Evolutionary conservation across 2,329 filamentous ascomycete species (phyloP), one percentile per base, ranked within the genome.

Genomic region (Xylariaceae sp.): DNA sequence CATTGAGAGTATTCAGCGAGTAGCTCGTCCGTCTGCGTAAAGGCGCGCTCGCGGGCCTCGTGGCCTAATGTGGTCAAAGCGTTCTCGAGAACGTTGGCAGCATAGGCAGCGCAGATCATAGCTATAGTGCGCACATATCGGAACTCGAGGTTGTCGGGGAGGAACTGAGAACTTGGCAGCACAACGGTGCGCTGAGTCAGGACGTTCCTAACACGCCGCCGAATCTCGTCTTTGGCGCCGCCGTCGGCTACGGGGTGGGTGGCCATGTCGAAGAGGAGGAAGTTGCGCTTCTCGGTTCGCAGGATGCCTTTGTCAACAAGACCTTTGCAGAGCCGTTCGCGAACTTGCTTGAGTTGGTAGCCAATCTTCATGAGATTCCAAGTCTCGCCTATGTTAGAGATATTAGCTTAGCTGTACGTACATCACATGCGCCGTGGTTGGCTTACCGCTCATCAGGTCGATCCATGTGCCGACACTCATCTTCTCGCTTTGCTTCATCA

Each of bases 361-460:
- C 94, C 94, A 65, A 99, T 99, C 80, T 99, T 99, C 94, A 99
- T 97, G 60, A 99, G 78, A 71, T 99, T 99, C 94, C 94, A 99
- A 50, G 94, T 99, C 75, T 99, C 94, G 70, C 94, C 93, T 97
- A 68, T 50, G 18, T 22, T 17, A 39, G 44, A 44, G 38, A 39
- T 31, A 45, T 47, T 28, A 45, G 2, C 33, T 47, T 42, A 54
- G 50, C 28, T 1, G n/a, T 22, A 28, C 6, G 12, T 22, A 1
- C 17, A 19, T 34, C 12, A 31, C 10, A 36, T 42, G 17, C 51
- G 42, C 47, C 41, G 48, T 45, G 46, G 19, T 31, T 9, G 41
- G 68, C 80, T 64, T 83, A 97, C 93, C 94, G 72, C 92, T 97
- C 91, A 99, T 93, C 62, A 99, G 78, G 72, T 99, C 94, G 71